Evolutionary conservation across 2,329 filamentous ascomycete genomes (phyloP).

Genomic region (Phialophora expanda): DNA sequence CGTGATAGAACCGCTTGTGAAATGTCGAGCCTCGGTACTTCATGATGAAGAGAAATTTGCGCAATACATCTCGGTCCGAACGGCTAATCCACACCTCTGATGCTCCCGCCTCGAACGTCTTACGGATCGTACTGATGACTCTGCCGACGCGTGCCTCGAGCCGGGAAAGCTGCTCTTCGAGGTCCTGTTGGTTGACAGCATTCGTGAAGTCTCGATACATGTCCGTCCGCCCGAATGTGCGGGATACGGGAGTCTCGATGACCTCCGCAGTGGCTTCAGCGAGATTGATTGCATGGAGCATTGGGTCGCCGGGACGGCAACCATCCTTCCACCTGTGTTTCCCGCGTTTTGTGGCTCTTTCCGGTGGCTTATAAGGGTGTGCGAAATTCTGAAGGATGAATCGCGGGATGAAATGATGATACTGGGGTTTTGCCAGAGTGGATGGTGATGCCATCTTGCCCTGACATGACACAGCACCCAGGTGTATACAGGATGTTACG

Average conservation of each 20-base stretch:
- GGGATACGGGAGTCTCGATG: conserved; percentile 36
- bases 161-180: conserved; percentile 41
- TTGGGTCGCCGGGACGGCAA: conserved; percentile 28
- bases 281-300: conserved; percentile 40
- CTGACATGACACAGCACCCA: neutral
- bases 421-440: conserved; percentile 33
- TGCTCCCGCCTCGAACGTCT: conserved; percentile 37
- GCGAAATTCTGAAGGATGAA: conserved; percentile 47
- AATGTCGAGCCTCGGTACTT: conserved; percentile 51
- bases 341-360: conserved; percentile 16
- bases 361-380: conserved; percentile 29
- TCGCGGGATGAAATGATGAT: conserved; percentile 47
- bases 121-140: conserved; percentile 37
- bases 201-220: conserved; percentile 43
- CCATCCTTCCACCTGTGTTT: conserved; percentile 21
- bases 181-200: conserved; percentile 36
- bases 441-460: conserved; percentile 5
- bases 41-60: conserved; percentile 56
- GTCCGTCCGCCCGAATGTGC: conserved; percentile 42
- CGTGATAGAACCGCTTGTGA: conserved; percentile 46
- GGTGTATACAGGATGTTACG: too few species aligned
- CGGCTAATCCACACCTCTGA: conserved; percentile 43
- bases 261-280: conserved; percentile 18
- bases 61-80: conserved; percentile 46
- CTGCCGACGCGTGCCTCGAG: conserved; percentile 40